Evolutionary conservation across 2,329 filamentous ascomycete species (phyloP), one percentile per base, ranked within the genome.

Genomic region (Knufia petricola): DNA sequence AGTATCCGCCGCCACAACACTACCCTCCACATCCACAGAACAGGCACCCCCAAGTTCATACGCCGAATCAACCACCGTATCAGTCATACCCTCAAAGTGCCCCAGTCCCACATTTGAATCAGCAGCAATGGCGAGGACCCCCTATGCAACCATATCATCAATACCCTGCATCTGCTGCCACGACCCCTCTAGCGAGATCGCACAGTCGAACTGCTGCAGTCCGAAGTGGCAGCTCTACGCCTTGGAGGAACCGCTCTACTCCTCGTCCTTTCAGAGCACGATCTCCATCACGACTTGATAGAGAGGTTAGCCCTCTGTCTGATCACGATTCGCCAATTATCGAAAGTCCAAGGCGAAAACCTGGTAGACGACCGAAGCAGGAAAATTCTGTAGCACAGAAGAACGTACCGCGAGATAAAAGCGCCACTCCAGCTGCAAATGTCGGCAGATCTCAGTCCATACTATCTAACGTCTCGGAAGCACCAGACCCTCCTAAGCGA

Each of bases 271-370:
- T 46, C 21, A 52, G 56, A 30, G 46, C 50, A 28, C 48, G 49
- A 4, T 55, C 52, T 17, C 56, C 56, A 17, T 42, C 48, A 10
- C 55, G 56, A n/a, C 56, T 55, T 17, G 53, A 57, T 20, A 49
- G 56, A 31, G 53, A 55, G 40, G 52, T 59, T 34, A 57, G 55
- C 50, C 56, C 56, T n/a, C 48, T 59, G 13, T 55, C 55, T 9
- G 56, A 59, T 24, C 50, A 51, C 4, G 56, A 56, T 23, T 52
- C 55, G 3, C 48, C 50, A 15, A 40, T 50, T 20, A 46, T 36
- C 13, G 37, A 31, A 31, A 48, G 37, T 23, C 43, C 37, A 31
- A 52, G 51, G 21, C 17, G 42, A 17, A 31, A 24, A 17, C 46
- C 34, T 19, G 51, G 50, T 37, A 45, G 49, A 10, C 50, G 46